phyloP scores from a whole-genome alignment of 345 rosid species.

The Citrus reticulata region DNA sequence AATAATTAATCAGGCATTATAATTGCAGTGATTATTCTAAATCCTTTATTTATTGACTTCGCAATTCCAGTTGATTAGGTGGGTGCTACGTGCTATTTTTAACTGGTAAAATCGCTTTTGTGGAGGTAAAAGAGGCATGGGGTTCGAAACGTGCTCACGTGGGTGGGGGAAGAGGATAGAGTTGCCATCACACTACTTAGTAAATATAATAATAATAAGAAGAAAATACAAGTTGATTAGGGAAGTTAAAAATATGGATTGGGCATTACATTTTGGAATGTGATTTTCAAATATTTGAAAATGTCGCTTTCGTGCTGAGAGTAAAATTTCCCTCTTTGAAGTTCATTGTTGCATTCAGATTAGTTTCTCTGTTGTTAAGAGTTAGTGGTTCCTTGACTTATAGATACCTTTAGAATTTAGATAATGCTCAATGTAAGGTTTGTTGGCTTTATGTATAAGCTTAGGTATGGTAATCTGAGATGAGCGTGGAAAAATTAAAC shows the following conservation, averaged over 20 bases:
- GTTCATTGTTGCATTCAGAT: not conserved
- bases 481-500: not conserved
- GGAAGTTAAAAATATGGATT: not conserved
- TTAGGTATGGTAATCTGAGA: not conserved
- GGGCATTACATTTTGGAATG: not conserved
- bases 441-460: not conserved
- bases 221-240: not conserved
- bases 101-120: no score
- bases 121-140: no score
- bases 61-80: not conserved
- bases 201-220: no score
- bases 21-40: not conserved
- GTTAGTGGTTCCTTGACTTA: not conserved
- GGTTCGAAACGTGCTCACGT: no score
- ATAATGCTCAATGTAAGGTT: not conserved
- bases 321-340: not conserved
- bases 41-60: not conserved
- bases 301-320: not conserved
- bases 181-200: no score
- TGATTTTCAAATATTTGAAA: not conserved
- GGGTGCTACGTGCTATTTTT: no score
- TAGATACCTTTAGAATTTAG: not conserved
- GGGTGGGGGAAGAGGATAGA: no score
- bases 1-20: no score
- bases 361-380: not conserved